Evolutionary conservation across 2,329 filamentous ascomycete species (phyloP).

Genomic region (Alternaria gaisen): DNA sequence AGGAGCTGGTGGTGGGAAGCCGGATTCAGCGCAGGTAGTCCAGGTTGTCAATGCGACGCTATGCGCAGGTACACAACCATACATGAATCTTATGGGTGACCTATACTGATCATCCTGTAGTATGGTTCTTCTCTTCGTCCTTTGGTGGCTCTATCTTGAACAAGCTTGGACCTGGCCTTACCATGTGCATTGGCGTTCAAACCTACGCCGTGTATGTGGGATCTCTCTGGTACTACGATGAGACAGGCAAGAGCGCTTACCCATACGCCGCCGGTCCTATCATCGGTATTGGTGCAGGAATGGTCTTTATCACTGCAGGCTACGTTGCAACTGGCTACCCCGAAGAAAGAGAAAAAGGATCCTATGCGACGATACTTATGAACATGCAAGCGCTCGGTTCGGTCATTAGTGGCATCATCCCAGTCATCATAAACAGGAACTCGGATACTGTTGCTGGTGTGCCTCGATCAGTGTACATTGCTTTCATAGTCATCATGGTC

Average conservation of each 20-base stretch:
- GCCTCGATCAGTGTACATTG: conserved; percentile 41
- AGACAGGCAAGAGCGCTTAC: conserved; percentile 42
- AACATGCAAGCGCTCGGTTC: conserved; percentile 44
- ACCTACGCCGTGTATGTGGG: conserved; percentile 44
- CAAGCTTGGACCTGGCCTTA: conserved; percentile 42
- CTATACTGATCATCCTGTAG: conserved; percentile 14
- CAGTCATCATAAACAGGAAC: conserved; percentile 42
- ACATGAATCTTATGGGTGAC: too few species aligned
- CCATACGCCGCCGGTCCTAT: conserved; percentile 42
- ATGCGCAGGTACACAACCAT: conserved; percentile 27
- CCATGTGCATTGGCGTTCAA: conserved; percentile 44
- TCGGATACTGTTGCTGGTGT: conserved; percentile 42
- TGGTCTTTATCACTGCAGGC: conserved; percentile 45
- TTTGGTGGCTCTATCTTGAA: conserved; percentile 45
- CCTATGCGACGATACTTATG: conserved; percentile 42
- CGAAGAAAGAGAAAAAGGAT: conserved; percentile 42
- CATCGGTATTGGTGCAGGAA: conserved; percentile 45
- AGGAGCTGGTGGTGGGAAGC: conserved; percentile 40
- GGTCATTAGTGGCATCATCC: conserved; percentile 43
- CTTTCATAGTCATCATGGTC: conserved; percentile 42
- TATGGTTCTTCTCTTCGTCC: conserved; percentile 46
- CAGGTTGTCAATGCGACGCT: conserved; percentile 45
- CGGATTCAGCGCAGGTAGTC: conserved; percentile 43
- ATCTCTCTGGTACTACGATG: conserved; percentile 46
- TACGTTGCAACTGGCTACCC: conserved; percentile 44